A percentile compares a stretch with the other conserved stretches of the same genome.
Evolutionary conservation across 495 filamentous ascomycete species (phyloP).

Genomic region (Clavariopsis aquatica): DNA sequence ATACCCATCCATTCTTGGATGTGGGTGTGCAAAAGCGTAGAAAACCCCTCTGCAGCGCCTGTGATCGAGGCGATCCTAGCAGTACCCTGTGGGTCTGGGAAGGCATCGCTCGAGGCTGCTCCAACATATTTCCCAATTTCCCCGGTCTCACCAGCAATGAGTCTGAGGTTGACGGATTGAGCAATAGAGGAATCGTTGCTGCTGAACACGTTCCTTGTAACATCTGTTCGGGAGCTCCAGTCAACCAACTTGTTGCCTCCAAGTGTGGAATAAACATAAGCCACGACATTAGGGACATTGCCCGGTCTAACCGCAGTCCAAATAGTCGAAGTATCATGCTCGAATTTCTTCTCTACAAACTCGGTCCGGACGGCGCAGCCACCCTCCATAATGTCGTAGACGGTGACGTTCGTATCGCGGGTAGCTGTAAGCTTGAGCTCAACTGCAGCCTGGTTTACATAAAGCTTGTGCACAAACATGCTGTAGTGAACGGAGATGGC

Average conservation of each 20-base stretch:
- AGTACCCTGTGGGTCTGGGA: constrained; percentile 52
- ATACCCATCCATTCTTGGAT: constrained; percentile 58
- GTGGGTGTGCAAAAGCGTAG: constrained; percentile 53
- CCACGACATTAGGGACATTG: constrained; percentile 58
- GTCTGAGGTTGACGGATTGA: constrained; percentile 54
- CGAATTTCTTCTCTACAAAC: constrained; percentile 54
- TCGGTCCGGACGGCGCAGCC: constrained; percentile 59
- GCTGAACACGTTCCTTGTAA: constrained; percentile 52
- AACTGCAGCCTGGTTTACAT: constrained; percentile 64
- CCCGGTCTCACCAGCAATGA: constrained; percentile 54
- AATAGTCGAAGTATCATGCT: constrained; percentile 52
- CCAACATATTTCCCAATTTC: constrained; percentile 62
- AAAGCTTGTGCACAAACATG: constrained; percentile 62
- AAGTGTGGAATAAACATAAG: constrained; percentile 59
- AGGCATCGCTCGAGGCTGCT: constrained; percentile 63
- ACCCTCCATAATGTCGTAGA: constrained; percentile 63
- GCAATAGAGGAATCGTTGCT: constrained; percentile 64
- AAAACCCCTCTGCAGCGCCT: constrained; percentile 52
- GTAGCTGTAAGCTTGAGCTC: constrained; percentile 57
- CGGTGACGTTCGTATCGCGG: constrained; percentile 50
- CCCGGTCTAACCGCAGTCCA: constrained; percentile 60
- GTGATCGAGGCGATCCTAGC: constrained; percentile 53
- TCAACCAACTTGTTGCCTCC: constrained; percentile 49
- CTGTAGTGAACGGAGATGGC: constrained; percentile 60
- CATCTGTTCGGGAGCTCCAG: constrained; percentile 48